phyloP scores from a whole-genome alignment of 2,329 filamentous ascomycete genomes.

The Arthrinium phaeospermum region DNA sequence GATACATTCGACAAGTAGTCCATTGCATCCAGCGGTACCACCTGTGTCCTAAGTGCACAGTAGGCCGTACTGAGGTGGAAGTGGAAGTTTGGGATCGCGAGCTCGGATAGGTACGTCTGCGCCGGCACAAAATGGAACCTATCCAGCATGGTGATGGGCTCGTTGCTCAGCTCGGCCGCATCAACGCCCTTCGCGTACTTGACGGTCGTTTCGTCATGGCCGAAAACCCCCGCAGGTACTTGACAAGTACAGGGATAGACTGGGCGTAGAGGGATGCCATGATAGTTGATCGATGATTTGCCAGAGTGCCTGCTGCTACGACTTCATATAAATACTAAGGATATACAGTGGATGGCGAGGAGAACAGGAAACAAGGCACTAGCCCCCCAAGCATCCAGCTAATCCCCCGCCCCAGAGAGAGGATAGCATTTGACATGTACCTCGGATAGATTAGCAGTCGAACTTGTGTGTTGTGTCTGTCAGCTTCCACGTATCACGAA shows the following conservation, averaged over 20 bases:
- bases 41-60: conserved; percentile 55
- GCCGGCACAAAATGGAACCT: conserved; percentile 26
- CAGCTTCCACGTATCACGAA: not conserved
- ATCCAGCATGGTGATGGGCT: conserved; percentile 43
- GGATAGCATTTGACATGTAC: not conserved
- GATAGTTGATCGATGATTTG: not conserved
- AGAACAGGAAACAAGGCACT: not conserved
- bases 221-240: conserved; percentile 26
- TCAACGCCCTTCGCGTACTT: conserved; percentile 51
- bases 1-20: conserved; percentile 48
- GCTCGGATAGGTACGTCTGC: conserved; percentile 45
- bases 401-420: too few species aligned
- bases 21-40: conserved; percentile 58
- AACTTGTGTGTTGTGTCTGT: not conserved
- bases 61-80: conserved; percentile 62
- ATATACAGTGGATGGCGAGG: not conserved
- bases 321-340: not conserved
- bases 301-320: too few species aligned
- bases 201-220: conserved; percentile 49
- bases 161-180: conserved; percentile 47
- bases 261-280: conserved; percentile 27
- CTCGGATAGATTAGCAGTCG: not conserved
- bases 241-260: conserved; percentile 26
- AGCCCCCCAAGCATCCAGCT: not conserved
- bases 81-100: conserved; percentile 58